phyloP scores from a whole-genome alignment of 257 asterid genomes.

The Ligustrum vulgare region DNA sequence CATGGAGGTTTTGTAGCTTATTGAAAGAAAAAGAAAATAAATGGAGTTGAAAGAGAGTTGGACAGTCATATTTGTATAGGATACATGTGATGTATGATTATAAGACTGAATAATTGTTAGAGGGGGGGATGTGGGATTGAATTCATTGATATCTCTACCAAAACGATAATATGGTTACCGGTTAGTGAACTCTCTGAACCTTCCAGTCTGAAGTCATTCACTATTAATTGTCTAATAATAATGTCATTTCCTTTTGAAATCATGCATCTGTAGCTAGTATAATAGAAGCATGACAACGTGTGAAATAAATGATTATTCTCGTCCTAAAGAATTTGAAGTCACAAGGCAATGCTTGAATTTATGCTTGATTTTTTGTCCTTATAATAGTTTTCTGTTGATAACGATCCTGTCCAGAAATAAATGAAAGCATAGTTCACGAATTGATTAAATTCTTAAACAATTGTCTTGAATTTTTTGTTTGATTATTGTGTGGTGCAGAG shows the following conservation, averaged over 20 bases:
- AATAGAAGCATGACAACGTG: neutral
- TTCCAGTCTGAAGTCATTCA: neutral
- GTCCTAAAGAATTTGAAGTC: neutral
- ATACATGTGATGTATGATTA: too few relatives aligned
- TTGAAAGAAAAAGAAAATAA: too few relatives aligned
- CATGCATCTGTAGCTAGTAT: neutral
- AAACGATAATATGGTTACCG: too few relatives aligned
- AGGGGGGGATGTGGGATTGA: neutral
- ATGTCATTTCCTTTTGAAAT: too few relatives aligned
- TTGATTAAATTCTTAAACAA: neutral
- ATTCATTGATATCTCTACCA: neutral
- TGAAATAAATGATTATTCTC: neutral
- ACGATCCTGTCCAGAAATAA: neutral
- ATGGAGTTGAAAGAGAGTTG: too few relatives aligned
- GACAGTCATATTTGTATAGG: too few relatives aligned
- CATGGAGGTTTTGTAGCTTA: too few relatives aligned
- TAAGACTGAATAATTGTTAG: neutral
- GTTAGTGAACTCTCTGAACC: neutral
- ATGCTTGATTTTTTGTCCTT: neutral
- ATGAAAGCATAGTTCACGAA: neutral
- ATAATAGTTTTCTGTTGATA: neutral
- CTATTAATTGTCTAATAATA: too few relatives aligned
- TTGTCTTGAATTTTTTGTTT: neutral
- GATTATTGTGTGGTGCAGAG: conserved; percentile 40
- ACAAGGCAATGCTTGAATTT: neutral